Conservation (phyloP, 2,329 filamentous ascomycete species). For the Apiospora rasikravindrae region DNA sequence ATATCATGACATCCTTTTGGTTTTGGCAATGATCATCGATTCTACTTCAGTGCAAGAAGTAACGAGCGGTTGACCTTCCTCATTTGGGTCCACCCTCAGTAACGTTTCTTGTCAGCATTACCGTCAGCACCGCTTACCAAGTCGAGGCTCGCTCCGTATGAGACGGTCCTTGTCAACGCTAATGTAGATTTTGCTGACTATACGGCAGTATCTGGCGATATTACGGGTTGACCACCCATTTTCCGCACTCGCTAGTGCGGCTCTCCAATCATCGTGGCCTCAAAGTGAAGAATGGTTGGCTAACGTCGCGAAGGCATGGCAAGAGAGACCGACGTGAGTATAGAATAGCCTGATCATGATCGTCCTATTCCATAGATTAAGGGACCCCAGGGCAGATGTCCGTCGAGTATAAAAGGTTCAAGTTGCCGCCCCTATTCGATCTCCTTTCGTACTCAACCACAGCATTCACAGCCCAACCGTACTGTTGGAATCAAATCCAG, state of each 20-base stretch:
- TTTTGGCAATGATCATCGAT: background rate
- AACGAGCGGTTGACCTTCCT: background rate
- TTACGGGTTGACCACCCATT: background rate
- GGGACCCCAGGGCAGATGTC: too few species aligned
- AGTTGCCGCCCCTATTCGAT: background rate
- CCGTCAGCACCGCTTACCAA: background rate
- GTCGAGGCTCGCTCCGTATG: background rate
- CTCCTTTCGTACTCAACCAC: background rate
- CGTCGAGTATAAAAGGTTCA: background rate
- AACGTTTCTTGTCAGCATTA: background rate
- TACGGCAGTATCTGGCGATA: background rate
- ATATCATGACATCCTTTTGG: background rate
- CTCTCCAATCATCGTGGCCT: background rate
- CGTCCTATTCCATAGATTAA: too few species aligned
- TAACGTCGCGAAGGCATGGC: background rate
- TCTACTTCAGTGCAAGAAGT: too few species aligned
- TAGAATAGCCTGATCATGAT: too few species aligned
- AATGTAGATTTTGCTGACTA: too few species aligned
- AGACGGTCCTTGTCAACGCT: background rate
- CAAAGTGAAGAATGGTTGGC: background rate
- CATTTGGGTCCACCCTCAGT: background rate
- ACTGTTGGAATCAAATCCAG: background rate
- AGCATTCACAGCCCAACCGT: slow-evolving; percentile 6
- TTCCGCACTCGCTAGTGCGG: background rate
- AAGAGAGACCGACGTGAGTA: background rate